Conservation (phyloP, 805 yeast species). For the Torulaspora gathmanii region DNA sequence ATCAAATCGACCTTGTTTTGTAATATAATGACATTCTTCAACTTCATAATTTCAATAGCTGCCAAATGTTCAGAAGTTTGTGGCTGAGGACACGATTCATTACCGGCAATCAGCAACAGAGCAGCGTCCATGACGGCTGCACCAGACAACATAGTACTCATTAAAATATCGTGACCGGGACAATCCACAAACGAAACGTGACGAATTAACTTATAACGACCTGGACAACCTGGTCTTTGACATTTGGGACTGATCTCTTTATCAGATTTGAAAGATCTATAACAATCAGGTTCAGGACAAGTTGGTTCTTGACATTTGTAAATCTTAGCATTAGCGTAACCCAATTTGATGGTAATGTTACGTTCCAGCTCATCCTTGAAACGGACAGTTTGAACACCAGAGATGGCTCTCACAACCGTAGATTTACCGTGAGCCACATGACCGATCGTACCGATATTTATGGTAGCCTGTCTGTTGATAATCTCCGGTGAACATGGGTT, state of each 20-base stretch:
- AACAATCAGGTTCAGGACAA: slow-evolving; percentile 93
- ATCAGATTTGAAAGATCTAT: slow-evolving; percentile 89
- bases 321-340: slow-evolving; percentile 98
- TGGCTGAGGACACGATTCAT: slow-evolving; percentile 99
- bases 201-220: slow-evolving; percentile 84
- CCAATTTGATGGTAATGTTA: slow-evolving; percentile 96
- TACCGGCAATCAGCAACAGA: slow-evolving; percentile 89
- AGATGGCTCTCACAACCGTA: slow-evolving; percentile 90
- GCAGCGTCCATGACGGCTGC: slow-evolving; percentile 99
- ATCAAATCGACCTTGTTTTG: slow-evolving; percentile 98
- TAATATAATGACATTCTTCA: slow-evolving; percentile 90
- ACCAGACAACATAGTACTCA: slow-evolving; percentile 99
- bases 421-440: slow-evolving; percentile 96
- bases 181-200: slow-evolving; percentile 99
- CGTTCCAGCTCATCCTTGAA: slow-evolving; percentile 98
- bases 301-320: slow-evolving; percentile 82
- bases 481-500: slow-evolving; percentile 92
- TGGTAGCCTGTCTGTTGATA: slow-evolving; percentile 97
- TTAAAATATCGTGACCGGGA: slow-evolving; percentile 99
- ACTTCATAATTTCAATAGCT: slow-evolving; percentile 98
- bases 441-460: slow-evolving; percentile 96
- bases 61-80: slow-evolving; percentile 99
- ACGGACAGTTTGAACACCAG: slow-evolving; percentile 98
- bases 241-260: slow-evolving; percentile 93
- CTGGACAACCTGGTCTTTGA: slow-evolving; percentile 80